A percentile compares a stretch with the other conserved stretches of the same genome.
phyloP scores from a whole-genome alignment of 83 land plant genomes.

The Picea abies region DNA sequence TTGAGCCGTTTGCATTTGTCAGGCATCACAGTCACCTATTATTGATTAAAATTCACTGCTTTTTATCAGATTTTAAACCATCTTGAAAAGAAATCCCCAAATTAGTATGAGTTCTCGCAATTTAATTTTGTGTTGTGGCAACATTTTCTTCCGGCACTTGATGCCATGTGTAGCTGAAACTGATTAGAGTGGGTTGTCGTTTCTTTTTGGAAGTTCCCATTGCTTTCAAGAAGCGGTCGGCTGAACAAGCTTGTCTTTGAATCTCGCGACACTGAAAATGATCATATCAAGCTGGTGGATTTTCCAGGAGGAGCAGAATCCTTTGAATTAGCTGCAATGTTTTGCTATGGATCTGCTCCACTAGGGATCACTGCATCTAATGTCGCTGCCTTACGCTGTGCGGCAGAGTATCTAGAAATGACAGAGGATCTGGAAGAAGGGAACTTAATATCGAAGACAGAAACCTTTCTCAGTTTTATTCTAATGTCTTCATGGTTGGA shows the following conservation, averaged over 20 bases:
- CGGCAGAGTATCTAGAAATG: constrained; percentile 81
- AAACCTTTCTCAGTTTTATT: constrained; percentile 47
- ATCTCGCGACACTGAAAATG: constrained; percentile 42
- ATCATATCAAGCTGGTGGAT: constrained; percentile 36
- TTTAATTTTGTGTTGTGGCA: too few species aligned
- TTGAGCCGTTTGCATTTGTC: too few species aligned
- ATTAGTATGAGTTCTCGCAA: too few species aligned
- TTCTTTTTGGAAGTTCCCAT: constrained; percentile 17
- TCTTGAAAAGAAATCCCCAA: too few species aligned
- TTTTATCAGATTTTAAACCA: too few species aligned
- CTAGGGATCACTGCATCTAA: constrained; percentile 55
- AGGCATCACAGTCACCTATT: too few species aligned
- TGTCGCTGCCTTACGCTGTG: constrained; percentile 61
- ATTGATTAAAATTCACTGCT: too few species aligned
- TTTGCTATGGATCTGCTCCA: constrained; percentile 58
- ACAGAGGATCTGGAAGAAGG: constrained; percentile 55
- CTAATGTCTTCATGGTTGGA: constrained; percentile 50
- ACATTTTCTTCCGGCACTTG: too few species aligned
- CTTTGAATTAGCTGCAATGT: constrained; percentile 62
- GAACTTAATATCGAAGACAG: constrained; percentile 56
- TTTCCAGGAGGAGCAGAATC: constrained; percentile 72
- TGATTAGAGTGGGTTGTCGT: too few species aligned
- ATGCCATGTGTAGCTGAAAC: too few species aligned
- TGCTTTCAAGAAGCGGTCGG: constrained; percentile 41
- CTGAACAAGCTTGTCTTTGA: constrained; percentile 54